phyloP scores from a whole-genome alignment of 371 early-diverging fungal genomes.

The Mortierella sp. region DNA sequence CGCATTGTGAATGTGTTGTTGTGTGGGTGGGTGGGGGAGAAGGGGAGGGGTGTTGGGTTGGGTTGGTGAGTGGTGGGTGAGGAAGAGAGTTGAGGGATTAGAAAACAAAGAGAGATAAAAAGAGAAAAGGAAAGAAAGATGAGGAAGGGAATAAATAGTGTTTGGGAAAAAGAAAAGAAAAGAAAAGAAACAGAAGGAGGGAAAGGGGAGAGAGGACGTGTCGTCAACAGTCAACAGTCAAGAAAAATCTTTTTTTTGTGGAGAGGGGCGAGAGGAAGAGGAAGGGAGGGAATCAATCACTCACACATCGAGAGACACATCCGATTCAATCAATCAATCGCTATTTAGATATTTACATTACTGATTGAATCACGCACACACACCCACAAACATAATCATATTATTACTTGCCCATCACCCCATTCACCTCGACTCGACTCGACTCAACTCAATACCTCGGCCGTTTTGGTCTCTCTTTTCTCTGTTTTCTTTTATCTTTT shows the following conservation, averaged over 20 bases:
- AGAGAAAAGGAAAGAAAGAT: constrained; percentile 15
- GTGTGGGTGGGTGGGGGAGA: constrained; percentile 17
- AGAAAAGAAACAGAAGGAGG: not conserved
- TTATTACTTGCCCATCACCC: not conserved
- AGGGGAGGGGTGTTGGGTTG: not conserved
- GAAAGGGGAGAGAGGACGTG: not conserved
- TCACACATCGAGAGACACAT: not conserved
- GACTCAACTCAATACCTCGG: not conserved
- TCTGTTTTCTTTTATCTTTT: not conserved
- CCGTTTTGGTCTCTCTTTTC: constrained; percentile 4
- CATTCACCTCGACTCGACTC: not conserved
- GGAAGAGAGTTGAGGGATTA: not conserved
- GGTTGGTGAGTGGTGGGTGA: not conserved
- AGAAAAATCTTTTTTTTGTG: not conserved
- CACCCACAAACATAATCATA: too few relatives aligned
- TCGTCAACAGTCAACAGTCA: not conserved
- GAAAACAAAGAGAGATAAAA: not conserved
- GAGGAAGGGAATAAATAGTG: not conserved
- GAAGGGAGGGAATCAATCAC: not conserved
- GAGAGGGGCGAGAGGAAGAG: too few relatives aligned
- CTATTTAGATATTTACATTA: not conserved
- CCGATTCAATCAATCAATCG: not conserved
- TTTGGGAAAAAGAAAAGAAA: not conserved
- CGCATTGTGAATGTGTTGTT: constrained; percentile 65
- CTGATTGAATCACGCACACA: not conserved